phyloP scores from a whole-genome alignment of 495 filamentous ascomycete species.

The Podospora sp. region DNA sequence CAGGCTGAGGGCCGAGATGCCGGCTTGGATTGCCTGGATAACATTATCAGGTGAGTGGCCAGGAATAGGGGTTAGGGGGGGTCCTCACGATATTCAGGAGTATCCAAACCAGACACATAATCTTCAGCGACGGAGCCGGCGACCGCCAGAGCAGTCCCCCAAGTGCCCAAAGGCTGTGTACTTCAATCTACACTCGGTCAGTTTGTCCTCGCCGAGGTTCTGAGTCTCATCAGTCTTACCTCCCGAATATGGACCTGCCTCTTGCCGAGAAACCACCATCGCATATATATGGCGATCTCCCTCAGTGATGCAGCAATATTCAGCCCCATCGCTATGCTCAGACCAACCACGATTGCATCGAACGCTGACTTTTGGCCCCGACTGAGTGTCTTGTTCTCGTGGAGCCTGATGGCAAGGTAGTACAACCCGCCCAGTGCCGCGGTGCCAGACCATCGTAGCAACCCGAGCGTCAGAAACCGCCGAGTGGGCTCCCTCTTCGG shows the following conservation, averaged over 20 bases:
- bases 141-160: background rate
- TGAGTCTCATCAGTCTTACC: background rate
- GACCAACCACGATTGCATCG: background rate
- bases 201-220: background rate
- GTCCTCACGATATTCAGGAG: background rate
- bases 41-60: background rate
- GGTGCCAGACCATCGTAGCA: background rate
- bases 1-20: slow-evolving; percentile 1
- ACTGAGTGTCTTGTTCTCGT: background rate
- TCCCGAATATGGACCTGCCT: background rate
- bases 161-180: background rate
- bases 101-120: background rate
- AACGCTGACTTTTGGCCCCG: background rate
- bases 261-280: slow-evolving; percentile 1
- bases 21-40: background rate
- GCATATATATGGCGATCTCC: background rate
- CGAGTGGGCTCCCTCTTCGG: background rate
- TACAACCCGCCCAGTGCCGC: background rate
- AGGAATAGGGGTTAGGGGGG: background rate
- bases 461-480: background rate
- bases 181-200: background rate
- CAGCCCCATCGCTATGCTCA: slow-evolving; percentile 4
- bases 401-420: background rate
- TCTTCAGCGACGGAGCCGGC: background rate
- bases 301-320: background rate